Conservation (phyloP, 1,284 basidiomycete genomes). For the Hypsizygus ulmarius region DNA sequence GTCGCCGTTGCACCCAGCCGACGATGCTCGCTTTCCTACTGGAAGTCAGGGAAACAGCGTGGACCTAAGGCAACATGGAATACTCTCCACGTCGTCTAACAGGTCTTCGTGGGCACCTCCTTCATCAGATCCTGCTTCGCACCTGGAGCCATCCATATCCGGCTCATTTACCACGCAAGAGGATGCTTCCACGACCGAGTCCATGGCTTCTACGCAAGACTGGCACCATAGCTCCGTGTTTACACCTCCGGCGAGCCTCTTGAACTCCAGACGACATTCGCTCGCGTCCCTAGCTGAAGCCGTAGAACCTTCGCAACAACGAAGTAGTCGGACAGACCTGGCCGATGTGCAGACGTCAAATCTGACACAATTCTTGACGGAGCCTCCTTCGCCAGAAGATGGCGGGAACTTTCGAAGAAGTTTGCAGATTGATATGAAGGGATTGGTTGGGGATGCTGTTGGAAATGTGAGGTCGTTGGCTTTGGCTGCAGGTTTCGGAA, state of each 20-base stretch:
- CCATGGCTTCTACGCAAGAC: conserved; percentile 12
- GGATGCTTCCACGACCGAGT: conserved; percentile 4
- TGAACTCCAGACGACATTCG: conserved; percentile 17
- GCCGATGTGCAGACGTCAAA: conserved; percentile 8
- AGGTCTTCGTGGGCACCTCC: neutral
- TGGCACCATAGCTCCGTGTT: conserved; percentile 19
- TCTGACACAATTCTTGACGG: conserved; percentile 9
- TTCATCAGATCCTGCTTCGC: neutral
- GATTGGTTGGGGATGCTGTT: conserved; percentile 74
- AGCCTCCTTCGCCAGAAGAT: conserved; percentile 46
- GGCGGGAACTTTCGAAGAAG: conserved; percentile 54
- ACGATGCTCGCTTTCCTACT: conserved; percentile 6
- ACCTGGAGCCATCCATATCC: neutral
- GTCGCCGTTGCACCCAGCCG: conserved; percentile 9
- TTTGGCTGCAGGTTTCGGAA: neutral
- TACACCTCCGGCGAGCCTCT: conserved; percentile 18
- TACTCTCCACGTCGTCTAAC: conserved; percentile 5
- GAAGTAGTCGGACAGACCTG: conserved; percentile 8
- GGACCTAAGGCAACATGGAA: conserved; percentile 13
- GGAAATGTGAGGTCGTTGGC: conserved; percentile 60
- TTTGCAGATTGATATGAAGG: conserved; percentile 74
- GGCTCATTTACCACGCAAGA: neutral
- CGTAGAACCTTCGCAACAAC: conserved; percentile 5
- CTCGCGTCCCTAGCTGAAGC: conserved; percentile 10
- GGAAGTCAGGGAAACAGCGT: conserved; percentile 11